These are phyloP conservation scores for Mortierella sp. DNA, from an alignment of 371 early-diverging fungal genomes.

Conservation along the genomic window DNA sequence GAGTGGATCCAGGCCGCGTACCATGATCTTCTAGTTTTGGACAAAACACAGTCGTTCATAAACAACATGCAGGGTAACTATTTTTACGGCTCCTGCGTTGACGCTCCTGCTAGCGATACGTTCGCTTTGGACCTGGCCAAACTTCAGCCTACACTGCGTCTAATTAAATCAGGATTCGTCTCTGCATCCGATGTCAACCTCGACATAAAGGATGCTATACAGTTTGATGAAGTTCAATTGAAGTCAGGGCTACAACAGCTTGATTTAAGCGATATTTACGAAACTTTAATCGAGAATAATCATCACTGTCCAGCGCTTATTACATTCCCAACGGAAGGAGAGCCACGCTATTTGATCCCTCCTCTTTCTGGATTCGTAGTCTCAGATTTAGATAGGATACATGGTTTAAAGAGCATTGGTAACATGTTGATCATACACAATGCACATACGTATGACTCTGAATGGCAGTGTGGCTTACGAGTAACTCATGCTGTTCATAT, in stretches of 20 bases:
- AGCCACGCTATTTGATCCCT: constrained; percentile 37
- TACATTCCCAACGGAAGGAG: constrained; percentile 16
- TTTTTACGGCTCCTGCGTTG: constrained; percentile 35
- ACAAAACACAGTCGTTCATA: constrained; percentile 1
- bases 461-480: neutral
- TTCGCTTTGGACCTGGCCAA: constrained; percentile 32
- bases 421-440: neutral
- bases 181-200: neutral
- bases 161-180: constrained; percentile 31
- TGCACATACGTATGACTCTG: neutral
- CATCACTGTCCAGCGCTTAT: constrained; percentile 4
- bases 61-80: constrained; percentile 12
- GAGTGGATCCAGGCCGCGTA: constrained; percentile 30
- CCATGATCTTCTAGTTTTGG: neutral
- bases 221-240: constrained; percentile 16
- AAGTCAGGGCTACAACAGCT: constrained; percentile 4
- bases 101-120: constrained; percentile 21
- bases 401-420: constrained; percentile 31
- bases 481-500: neutral
- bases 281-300: constrained; percentile 23
- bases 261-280: constrained; percentile 40
- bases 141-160: constrained; percentile 25
- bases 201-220: neutral
- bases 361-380: constrained; percentile 36
- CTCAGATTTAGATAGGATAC: constrained; percentile 40